Evolutionary conservation across 2,329 filamentous ascomycete genomes (phyloP).

Genomic region (Helotiales sp.): DNA sequence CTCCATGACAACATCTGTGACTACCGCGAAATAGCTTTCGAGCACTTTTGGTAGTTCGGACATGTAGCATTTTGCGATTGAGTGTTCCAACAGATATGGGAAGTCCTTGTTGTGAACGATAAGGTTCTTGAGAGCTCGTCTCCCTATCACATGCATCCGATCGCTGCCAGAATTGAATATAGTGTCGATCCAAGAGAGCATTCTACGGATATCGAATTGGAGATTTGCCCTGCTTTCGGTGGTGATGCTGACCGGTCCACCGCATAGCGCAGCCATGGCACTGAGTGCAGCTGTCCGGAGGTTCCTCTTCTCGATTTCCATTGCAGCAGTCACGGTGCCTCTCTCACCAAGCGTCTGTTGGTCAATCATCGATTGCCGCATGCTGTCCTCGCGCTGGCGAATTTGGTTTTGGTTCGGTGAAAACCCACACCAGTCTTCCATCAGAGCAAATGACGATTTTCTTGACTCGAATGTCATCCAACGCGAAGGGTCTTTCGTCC

Average conservation of each 20-base stretch:
- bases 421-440: slow-evolving; percentile 99
- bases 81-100: slow-evolving; percentile 81
- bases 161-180: slow-evolving; percentile 94
- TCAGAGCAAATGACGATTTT: slow-evolving; percentile 91
- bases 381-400: slow-evolving; percentile 77
- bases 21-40: slow-evolving; percentile 93
- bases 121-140: slow-evolving; percentile 83
- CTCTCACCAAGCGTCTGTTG: slow-evolving; percentile 73
- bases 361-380: slow-evolving; percentile 81
- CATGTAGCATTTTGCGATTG: slow-evolving; percentile 87
- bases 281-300: slow-evolving; percentile 87
- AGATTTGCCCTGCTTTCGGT: slow-evolving; percentile 86
- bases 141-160: slow-evolving; percentile 85
- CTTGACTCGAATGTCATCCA: slow-evolving; percentile 98
- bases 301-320: slow-evolving; percentile 96
- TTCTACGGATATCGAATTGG: slow-evolving; percentile 87
- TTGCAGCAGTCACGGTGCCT: slow-evolving; percentile 78
- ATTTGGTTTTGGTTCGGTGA: slow-evolving; percentile 88
- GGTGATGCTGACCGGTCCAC: slow-evolving; percentile 78
- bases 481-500: slow-evolving; percentile 77
- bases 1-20: slow-evolving; percentile 82
- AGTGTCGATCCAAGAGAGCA: slow-evolving; percentile 92
- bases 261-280: slow-evolving; percentile 93
- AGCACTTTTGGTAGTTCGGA: slow-evolving; percentile 79
- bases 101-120: slow-evolving; percentile 89